Conservation (phyloP, 768 basidiomycete species). For the Mrakia gelida region DNA sequence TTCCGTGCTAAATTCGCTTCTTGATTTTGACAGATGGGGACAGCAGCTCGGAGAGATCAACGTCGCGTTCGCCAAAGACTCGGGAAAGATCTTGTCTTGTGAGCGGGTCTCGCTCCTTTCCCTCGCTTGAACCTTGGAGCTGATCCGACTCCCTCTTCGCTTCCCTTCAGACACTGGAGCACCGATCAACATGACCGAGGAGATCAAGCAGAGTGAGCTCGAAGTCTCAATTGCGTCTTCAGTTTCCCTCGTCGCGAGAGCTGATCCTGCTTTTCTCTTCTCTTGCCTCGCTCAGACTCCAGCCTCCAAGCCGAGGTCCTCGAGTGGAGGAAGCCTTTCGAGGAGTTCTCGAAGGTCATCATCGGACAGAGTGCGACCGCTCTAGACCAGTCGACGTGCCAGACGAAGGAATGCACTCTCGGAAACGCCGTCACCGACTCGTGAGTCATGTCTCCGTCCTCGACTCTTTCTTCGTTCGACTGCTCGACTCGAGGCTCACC, state of each 20-base stretch:
- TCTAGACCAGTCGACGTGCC: slow-evolving; percentile 49
- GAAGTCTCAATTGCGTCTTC: neutral
- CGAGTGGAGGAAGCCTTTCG: slow-evolving; percentile 49
- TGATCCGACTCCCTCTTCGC: neutral
- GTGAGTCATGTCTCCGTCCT: slow-evolving; percentile 37
- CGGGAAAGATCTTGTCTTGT: slow-evolving; percentile 47
- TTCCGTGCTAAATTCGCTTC: too few relatives aligned
- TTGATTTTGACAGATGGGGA: slow-evolving; percentile 44
- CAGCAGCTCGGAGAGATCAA: slow-evolving; percentile 52
- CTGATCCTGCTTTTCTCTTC: neutral
- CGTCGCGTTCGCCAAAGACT: slow-evolving; percentile 46
- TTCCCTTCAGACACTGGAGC: neutral
- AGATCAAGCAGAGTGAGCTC: neutral
- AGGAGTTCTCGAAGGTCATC: slow-evolving; percentile 43
- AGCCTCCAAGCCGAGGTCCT: slow-evolving; percentile 47
- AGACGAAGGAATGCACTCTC: slow-evolving; percentile 49
- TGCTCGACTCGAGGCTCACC: neutral
- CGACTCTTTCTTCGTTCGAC: too few relatives aligned
- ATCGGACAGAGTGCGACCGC: slow-evolving; percentile 45
- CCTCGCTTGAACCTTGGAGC: neutral
- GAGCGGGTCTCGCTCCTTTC: slow-evolving; percentile 23
- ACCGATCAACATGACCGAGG: slow-evolving; percentile 48
- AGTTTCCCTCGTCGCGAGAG: neutral
- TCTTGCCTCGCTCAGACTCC: slow-evolving; percentile 35
- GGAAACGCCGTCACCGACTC: slow-evolving; percentile 51